Conservation (phyloP, 306 rosid species). For the Sophora flavescens region DNA sequence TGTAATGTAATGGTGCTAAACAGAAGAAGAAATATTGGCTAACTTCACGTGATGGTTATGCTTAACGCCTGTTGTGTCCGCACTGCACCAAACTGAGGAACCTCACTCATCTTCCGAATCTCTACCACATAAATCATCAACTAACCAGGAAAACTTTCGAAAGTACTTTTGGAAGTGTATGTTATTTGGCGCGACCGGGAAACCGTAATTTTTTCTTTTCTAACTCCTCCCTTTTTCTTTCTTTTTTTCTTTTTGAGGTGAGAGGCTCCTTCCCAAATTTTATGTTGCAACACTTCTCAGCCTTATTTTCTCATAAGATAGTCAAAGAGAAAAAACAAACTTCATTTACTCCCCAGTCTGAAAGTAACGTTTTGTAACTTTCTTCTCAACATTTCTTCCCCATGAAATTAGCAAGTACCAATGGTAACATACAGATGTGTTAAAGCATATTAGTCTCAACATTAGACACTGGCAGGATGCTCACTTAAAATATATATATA, state of each 20-base stretch:
- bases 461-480: no score
- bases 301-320: background rate
- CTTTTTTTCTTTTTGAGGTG: background rate
- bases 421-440: no score
- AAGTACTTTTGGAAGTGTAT: conserved; percentile 19
- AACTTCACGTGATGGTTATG: background rate
- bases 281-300: background rate
- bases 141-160: background rate
- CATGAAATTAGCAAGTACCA: no score
- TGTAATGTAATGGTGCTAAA: background rate
- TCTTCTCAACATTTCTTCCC: background rate
- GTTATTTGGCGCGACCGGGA: background rate
- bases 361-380: background rate
- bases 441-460: background rate
- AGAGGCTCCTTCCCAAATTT: background rate
- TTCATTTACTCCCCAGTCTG: background rate
- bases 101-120: conserved; percentile 21
- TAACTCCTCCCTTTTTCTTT: no score
- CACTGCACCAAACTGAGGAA: background rate
- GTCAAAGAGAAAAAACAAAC: no score
- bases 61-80: background rate
- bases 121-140: background rate
- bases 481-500: no score
- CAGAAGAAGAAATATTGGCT: background rate
- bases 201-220: background rate